phyloP scores from a whole-genome alignment of 129 eudicot species.

The Rutidosis leptorrhynchoides region DNA sequence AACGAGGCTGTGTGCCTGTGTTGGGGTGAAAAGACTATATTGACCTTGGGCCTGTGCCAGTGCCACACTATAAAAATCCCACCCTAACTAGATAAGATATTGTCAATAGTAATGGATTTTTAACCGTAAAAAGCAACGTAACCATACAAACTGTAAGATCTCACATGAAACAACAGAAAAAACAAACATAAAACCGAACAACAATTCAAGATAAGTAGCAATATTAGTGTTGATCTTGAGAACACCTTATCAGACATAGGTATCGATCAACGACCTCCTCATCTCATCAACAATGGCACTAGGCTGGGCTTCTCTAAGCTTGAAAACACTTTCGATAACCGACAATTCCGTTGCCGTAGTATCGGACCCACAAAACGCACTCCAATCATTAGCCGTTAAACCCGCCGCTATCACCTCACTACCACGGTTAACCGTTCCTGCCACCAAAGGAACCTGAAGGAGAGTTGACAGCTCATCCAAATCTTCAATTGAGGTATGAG shows the following conservation, averaged over 20 bases:
- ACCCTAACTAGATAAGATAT: background rate
- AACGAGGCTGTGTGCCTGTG: background rate
- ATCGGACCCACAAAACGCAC: conserved; percentile 78
- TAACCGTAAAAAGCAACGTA: background rate
- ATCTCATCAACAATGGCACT: conserved; percentile 68
- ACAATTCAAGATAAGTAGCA: background rate
- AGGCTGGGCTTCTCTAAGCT: conserved; percentile 75
- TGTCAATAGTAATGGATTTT: too few species aligned
- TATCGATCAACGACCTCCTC: conserved; percentile 79
- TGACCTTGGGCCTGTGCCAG: background rate
- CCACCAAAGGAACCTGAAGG: conserved; percentile 84
- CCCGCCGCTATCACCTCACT: conserved; percentile 81
- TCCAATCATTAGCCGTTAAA: conserved; percentile 76
- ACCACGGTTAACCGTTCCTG: conserved; percentile 87
- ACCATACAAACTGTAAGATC: background rate
- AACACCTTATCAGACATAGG: conserved; percentile 42
- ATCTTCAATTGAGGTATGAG: conserved; percentile 82
- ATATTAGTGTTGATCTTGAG: background rate
- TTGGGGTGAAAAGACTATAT: background rate
- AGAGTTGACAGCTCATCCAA: conserved; percentile 80
- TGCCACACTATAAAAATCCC: background rate
- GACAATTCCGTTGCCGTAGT: conserved; percentile 75
- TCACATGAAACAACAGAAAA: conserved; percentile 9
- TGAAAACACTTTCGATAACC: conserved; percentile 78
- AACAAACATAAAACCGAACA: background rate